A percentile compares a stretch with the other conserved stretches of the same genome.
These are phyloP conservation scores for Epichloe aotearoae DNA, from an alignment of 2,329 filamentous ascomycete species.

Conservation along the genomic window DNA sequence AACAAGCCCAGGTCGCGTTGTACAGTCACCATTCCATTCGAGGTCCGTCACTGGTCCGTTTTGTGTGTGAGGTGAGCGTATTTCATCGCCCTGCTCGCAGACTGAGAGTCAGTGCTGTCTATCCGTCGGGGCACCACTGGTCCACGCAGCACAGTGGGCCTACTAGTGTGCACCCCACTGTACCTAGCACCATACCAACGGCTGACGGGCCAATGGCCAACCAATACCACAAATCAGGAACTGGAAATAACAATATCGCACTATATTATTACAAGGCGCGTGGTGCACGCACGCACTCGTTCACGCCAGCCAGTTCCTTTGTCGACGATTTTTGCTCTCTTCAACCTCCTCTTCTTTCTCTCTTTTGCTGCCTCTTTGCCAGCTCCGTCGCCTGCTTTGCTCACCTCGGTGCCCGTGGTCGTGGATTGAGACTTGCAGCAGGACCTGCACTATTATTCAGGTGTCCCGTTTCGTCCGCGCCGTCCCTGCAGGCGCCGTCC, in stretches of 20 bases:
- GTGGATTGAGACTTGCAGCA: slow-evolving; percentile 1
- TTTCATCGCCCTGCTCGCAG: too few relatives aligned
- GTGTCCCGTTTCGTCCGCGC: background rate
- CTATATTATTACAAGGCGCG: too few relatives aligned
- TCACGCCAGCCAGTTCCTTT: background rate
- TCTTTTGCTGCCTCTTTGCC: background rate
- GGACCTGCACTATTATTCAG: background rate
- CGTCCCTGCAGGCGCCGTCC: slow-evolving; percentile 3
- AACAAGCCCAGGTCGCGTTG: slow-evolving; percentile 4
- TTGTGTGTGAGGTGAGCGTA: too few relatives aligned
- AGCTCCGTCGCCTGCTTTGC: background rate
- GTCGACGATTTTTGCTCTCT: background rate
- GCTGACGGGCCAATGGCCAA: background rate
- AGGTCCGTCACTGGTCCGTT: background rate
- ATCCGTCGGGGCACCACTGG: background rate
- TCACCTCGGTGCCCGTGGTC: background rate
- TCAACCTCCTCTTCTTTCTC: background rate
- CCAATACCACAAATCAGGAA: background rate
- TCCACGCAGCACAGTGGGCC: background rate
- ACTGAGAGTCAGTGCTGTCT: too few relatives aligned
- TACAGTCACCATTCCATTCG: slow-evolving; percentile 2
- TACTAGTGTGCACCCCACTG: too few relatives aligned
- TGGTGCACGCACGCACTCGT: background rate
- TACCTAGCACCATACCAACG: background rate
- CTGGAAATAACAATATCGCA: too few relatives aligned